Evolutionary conservation across 192 early-diverging fungal genomes (phyloP), one percentile per base, ranked within the genome.

Genomic region (Diversispora epigaea): DNA sequence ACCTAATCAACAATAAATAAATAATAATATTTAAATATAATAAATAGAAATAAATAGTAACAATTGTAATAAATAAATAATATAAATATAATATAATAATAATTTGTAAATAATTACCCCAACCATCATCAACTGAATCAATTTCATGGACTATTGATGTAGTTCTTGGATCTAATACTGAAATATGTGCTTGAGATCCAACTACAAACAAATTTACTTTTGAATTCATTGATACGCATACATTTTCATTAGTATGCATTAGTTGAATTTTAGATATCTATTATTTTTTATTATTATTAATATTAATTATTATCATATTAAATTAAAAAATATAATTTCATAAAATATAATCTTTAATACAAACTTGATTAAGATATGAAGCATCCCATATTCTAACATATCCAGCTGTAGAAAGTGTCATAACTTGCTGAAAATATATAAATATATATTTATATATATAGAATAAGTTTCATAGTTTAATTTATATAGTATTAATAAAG

Each of bases 301-400:
- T 32, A 32, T 32, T 32, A 32, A 32, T 32, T 32, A 32, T 32
- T 32, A 32, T 32, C 25, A 32, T 32, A 32, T 32, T 32, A 32
- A 32, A 32, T 32, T 32, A 32, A 32, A 32, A 32, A 32, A 32
- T 32, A 32, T 32, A 32, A 32, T 32, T 32, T 32, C 25, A 32
- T 32, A 32, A 32, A 32, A 22, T 50, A 17, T 19, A 8, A 15
- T 15, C 3, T 39, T 76, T 4, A 5, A 39, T 56, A 40, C 46
- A 32, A 57, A 80, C 79, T 61, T 73, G 52, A 25, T 32, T 74
- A 46, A 74, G 78, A 0, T 57, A 71, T n/a, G 76, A 76, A 3
- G 77, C 66, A 54, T 92, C 90, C 84, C 88, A 92, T 39, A 92
- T 43, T 75, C 89, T 90, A 50, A 92, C 84, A 72, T 77, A 85